These are phyloP conservation scores for Thielaviopsis euricoi DNA, from an alignment of 2,329 filamentous ascomycete species.

Conservation along the genomic window DNA sequence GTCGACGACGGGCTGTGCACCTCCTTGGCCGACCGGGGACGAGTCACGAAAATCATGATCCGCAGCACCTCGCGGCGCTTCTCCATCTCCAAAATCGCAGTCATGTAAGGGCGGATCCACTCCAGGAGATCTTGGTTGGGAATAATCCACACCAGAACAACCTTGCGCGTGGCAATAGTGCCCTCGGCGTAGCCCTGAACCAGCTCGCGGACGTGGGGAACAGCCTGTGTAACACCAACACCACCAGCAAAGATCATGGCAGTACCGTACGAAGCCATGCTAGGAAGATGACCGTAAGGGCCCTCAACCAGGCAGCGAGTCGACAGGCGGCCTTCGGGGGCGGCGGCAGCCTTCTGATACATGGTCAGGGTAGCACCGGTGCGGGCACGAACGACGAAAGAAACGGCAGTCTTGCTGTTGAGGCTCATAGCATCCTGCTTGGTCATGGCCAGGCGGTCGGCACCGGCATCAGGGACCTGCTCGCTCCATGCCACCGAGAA, in stretches of 20 bases:
- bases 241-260: conserved; percentile 67
- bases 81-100: conserved; percentile 59
- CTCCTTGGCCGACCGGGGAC: conserved; percentile 60
- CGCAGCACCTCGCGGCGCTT: conserved; percentile 55
- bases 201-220: conserved; percentile 58
- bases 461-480: conserved; percentile 34
- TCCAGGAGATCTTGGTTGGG: conserved; percentile 66
- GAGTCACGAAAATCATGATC: conserved; percentile 63
- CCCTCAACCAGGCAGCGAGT: conserved; percentile 57
- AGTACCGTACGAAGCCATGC: conserved; percentile 59
- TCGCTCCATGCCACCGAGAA: conserved; percentile 69
- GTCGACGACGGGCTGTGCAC: conserved; percentile 63
- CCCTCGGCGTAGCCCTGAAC: conserved; percentile 51
- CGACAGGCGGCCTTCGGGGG: conserved; percentile 41
- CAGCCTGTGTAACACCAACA: conserved; percentile 65
- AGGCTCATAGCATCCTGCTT: conserved; percentile 40
- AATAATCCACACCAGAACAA: conserved; percentile 65
- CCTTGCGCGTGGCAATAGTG: conserved; percentile 53
- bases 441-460: conserved; percentile 41
- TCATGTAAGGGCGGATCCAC: conserved; percentile 77
- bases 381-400: conserved; percentile 55
- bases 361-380: conserved; percentile 58
- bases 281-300: conserved; percentile 58
- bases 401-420: conserved; percentile 45
- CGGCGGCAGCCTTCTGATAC: conserved; percentile 48